Conservation (phyloP, 225 moss, liverwort and hornwort species). For the Polytrichum formosum region DNA sequence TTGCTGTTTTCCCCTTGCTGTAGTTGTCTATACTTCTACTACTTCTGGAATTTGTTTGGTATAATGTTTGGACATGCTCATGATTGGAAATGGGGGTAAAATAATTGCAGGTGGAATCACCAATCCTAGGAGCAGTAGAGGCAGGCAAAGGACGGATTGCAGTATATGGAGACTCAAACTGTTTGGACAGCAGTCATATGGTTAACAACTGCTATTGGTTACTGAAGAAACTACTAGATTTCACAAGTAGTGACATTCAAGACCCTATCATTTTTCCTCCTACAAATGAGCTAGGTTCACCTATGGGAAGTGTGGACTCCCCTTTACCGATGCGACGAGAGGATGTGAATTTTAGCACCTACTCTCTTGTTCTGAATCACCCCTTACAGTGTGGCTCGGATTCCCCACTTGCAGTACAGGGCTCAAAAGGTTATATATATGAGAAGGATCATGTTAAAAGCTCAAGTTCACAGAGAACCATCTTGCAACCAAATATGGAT, state of each 20-base stretch:
- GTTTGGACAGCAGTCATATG: conserved; percentile 95
- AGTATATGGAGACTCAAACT: conserved; percentile 92
- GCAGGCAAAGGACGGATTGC: conserved; percentile 84
- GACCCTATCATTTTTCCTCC: conserved; percentile 74
- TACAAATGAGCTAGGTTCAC: conserved; percentile 64
- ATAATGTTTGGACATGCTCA: background rate
- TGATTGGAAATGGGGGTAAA: background rate
- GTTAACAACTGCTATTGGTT: conserved; percentile 98
- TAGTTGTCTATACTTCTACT: background rate
- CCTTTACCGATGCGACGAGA: conserved; percentile 53
- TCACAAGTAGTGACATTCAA: conserved; percentile 57
- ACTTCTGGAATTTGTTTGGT: background rate
- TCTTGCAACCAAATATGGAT: conserved; percentile 46
- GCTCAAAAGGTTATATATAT: conserved; percentile 54
- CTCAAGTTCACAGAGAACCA: conserved; percentile 38
- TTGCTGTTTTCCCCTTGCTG: too few species aligned
- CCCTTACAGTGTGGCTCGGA: conserved; percentile 72
- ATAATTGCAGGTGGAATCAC: conserved; percentile 69
- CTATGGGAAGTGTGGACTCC: conserved; percentile 51
- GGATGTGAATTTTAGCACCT: conserved; percentile 76
- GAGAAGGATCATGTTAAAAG: conserved; percentile 12
- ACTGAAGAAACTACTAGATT: conserved; percentile 79
- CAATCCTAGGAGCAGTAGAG: conserved; percentile 77
- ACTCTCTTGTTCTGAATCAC: conserved; percentile 75
- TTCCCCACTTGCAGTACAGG: conserved; percentile 69